Conservation (phyloP, 2,329 filamentous ascomycete species). For the Cordyceps javanica region DNA sequence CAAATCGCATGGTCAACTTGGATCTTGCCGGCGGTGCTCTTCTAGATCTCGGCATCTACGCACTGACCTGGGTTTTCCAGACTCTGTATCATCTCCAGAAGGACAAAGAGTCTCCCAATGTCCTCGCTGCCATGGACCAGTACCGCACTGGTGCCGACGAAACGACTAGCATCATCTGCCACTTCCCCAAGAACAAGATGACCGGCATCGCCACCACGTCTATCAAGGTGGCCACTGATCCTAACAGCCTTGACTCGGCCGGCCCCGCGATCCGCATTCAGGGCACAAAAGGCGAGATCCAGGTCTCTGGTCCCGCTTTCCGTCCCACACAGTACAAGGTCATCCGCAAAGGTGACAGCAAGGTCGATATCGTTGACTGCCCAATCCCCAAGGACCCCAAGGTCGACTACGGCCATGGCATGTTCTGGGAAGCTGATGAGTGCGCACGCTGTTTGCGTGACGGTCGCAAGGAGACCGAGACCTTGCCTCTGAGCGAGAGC, state of each 20-base stretch:
- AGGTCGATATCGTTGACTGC: slow-evolving; percentile 45
- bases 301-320: slow-evolving; percentile 67
- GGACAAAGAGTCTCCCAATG: slow-evolving; percentile 61
- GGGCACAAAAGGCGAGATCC: slow-evolving; percentile 74
- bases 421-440: slow-evolving; percentile 87
- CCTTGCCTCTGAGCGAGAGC: slow-evolving; percentile 68
- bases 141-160: slow-evolving; percentile 73
- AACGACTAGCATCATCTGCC: slow-evolving; percentile 68
- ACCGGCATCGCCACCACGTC: slow-evolving; percentile 68
- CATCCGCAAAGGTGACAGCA: slow-evolving; percentile 45
- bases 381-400: slow-evolving; percentile 46
- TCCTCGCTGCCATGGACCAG: slow-evolving; percentile 64
- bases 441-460: slow-evolving; percentile 68
- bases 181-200: slow-evolving; percentile 62
- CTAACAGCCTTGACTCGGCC: slow-evolving; percentile 52
- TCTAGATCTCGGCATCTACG: slow-evolving; percentile 83
- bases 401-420: slow-evolving; percentile 62
- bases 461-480: slow-evolving; percentile 67
- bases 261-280: slow-evolving; percentile 72
- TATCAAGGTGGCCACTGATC: slow-evolving; percentile 55
- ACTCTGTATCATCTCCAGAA: slow-evolving; percentile 76
- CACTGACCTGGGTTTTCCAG: slow-evolving; percentile 87
- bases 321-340: slow-evolving; percentile 60
- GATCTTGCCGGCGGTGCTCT: slow-evolving; percentile 78
- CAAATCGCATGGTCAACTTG: slow-evolving; percentile 73